phyloP scores from a whole-genome alignment of 306 rosid genomes.

The Cucumis cinereus region DNA sequence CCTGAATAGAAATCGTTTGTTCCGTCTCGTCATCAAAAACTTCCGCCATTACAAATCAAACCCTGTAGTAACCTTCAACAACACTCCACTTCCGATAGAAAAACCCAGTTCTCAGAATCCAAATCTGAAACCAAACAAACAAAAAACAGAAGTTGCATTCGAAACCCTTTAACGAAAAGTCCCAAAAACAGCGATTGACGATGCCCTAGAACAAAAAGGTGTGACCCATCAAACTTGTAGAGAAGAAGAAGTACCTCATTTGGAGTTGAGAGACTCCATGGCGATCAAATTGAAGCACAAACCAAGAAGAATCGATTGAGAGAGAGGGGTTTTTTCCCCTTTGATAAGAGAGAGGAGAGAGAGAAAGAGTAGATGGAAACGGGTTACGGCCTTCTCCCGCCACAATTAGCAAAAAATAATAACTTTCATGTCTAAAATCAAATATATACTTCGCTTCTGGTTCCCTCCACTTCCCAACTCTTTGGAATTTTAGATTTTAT shows the following conservation, averaged over 20 bases:
- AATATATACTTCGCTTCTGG: background rate
- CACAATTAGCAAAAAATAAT: background rate
- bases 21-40: constrained; percentile 61
- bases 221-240: background rate
- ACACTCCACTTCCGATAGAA: background rate
- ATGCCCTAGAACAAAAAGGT: background rate
- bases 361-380: background rate
- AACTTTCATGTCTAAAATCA: background rate
- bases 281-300: background rate
- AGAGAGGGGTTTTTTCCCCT: background rate
- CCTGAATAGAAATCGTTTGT: constrained; percentile 53
- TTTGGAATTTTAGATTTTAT: background rate
- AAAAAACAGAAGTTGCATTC: background rate
- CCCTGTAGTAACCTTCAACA: background rate
- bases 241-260: background rate
- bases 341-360: background rate
- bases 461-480: constrained; percentile 1
- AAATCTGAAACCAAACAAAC: constrained; percentile 12
- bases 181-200: background rate
- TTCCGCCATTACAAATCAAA: constrained; percentile 35
- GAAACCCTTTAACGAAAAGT: background rate
- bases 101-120: constrained; percentile 9
- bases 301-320: background rate
- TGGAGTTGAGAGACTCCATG: background rate
- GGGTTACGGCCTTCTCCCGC: constrained; percentile 15